phyloP scores from a whole-genome alignment of 352 stramenopile genomes.

The Phytopythium cucurbitacearum region DNA sequence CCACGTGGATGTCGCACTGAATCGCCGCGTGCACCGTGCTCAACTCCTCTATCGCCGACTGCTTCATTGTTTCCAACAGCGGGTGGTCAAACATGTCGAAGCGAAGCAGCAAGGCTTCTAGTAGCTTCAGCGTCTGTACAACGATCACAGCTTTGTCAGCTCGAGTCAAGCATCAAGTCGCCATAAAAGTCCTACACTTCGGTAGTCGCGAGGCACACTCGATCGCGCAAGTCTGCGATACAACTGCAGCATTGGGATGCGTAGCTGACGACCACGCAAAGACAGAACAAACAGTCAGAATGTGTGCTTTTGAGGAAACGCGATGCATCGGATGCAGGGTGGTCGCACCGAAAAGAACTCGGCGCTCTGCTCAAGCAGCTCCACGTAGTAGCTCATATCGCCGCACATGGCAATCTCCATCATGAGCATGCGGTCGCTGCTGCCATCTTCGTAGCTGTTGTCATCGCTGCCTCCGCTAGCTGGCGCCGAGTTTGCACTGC shows the following conservation, averaged over 20 bases:
- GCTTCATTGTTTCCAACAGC: slow-evolving; percentile 58
- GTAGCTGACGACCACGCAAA: slow-evolving; percentile 32
- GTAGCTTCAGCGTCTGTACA: slow-evolving; percentile 32
- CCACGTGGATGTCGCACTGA: slow-evolving; percentile 58
- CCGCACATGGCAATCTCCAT: slow-evolving; percentile 38
- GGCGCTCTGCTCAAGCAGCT: slow-evolving; percentile 64
- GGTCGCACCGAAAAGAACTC: slow-evolving; percentile 69
- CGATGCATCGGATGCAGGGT: not conserved
- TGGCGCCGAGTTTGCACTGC: slow-evolving; percentile 2
- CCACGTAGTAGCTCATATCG: slow-evolving; percentile 71
- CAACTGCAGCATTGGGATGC: slow-evolving; percentile 63
- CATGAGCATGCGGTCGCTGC: slow-evolving; percentile 20
- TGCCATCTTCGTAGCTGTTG: slow-evolving; percentile 10
- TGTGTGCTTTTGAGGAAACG: not conserved
- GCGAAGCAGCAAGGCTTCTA: slow-evolving; percentile 47
- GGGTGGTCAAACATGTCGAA: slow-evolving; percentile 69
- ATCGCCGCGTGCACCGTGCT: slow-evolving; percentile 60
- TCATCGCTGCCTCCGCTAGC: slow-evolving; percentile 10
- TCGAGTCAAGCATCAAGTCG: not conserved
- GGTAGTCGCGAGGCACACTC: slow-evolving; percentile 47
- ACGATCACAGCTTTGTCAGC: not conserved
- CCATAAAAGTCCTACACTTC: slow-evolving; percentile 22
- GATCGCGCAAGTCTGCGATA: slow-evolving; percentile 60
- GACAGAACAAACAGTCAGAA: not conserved
- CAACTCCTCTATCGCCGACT: slow-evolving; percentile 70